Percentiles rank a stretch among this genome's conserved stretches.
Conservation (phyloP, 148 eudicot species). For the Vaccinium corymbosum region DNA sequence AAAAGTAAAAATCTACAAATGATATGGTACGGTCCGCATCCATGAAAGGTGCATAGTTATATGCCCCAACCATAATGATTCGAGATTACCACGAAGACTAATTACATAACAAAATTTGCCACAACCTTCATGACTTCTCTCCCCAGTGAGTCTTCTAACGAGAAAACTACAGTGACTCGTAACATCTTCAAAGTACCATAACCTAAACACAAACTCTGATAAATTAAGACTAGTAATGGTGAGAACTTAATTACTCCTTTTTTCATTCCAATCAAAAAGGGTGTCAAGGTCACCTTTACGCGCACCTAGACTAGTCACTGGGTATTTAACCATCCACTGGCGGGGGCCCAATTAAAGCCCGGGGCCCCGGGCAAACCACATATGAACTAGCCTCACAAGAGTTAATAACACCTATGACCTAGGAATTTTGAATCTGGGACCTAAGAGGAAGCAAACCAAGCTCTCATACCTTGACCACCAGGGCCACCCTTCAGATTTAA, state of each 20-base stretch:
- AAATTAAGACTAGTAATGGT: not conserved
- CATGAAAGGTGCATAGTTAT: not conserved
- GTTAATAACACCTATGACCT: not conserved
- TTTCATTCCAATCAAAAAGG: not conserved
- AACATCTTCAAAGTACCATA: not conserved
- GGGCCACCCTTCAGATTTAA: no score
- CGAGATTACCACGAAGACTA: not conserved
- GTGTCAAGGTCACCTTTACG: not conserved
- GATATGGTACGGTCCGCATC: not conserved
- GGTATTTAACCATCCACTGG: not conserved
- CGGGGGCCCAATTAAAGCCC: not conserved
- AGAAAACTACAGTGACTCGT: not conserved
- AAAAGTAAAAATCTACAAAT: not conserved
- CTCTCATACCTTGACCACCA: no score
- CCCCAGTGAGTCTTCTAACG: not conserved
- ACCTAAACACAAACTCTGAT: not conserved
- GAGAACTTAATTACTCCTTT: no score
- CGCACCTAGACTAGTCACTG: not conserved
- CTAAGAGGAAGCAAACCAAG: not conserved
- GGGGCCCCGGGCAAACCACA: not conserved
- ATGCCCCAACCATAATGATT: not conserved
- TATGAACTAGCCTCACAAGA: not conserved
- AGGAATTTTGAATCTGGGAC: not conserved
- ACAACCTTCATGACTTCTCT: not conserved
- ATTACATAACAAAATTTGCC: not conserved